Base-by-base conservation (phyloP, 352 stramenopile genomes). In the Globisporangium viniferum region DNA sequence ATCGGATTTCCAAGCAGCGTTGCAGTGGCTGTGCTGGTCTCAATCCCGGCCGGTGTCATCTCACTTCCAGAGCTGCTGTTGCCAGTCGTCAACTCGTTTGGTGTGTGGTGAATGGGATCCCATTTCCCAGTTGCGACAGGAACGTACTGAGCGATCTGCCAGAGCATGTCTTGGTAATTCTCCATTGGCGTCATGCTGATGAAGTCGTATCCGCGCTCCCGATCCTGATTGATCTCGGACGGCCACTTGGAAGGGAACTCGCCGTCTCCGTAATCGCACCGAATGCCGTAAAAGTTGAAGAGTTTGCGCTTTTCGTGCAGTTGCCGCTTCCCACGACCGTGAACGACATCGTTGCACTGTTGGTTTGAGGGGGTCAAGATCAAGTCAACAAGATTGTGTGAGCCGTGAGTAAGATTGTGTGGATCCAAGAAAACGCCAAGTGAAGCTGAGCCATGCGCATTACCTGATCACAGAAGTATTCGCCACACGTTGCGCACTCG, bases 221-320 rank as follows among this genome's bases (percentile, higher is more conserved):
- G 71, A 71, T 97, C 93, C 64, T 98, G 91, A 8, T 86, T 67
- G 7, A 95, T 88, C 59, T 98, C 93, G 0, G 88, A 88, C 10
- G 90, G 93, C 93, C 93, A 98, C 33, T 84, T 77, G 12, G 88
- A 97, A 15, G 91, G 91, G 62, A 97, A 98, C 9, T 90, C 86
- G 31, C 91, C 91, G 64, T 98, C 89, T 62, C 89, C 89, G 57
- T 97, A 98, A 72, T 98, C 94, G 49, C 95, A 84, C n/a, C 94
- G 84, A 31, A 85, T 85, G 31, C 82, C 88, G 70, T 98, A 98
- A 65, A 82, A 97, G 78, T 98, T 93, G 77, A 97, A 98, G 14
- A 98, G 62, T 33, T 80, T 77, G 12, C 91, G 82, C 51, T 85
- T 95, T 33, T 73, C 44, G 72, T 98, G 95, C 1, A 70, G 27